Conservation (phyloP, 768 basidiomycete genomes). For the Lepiota venenata region DNA sequence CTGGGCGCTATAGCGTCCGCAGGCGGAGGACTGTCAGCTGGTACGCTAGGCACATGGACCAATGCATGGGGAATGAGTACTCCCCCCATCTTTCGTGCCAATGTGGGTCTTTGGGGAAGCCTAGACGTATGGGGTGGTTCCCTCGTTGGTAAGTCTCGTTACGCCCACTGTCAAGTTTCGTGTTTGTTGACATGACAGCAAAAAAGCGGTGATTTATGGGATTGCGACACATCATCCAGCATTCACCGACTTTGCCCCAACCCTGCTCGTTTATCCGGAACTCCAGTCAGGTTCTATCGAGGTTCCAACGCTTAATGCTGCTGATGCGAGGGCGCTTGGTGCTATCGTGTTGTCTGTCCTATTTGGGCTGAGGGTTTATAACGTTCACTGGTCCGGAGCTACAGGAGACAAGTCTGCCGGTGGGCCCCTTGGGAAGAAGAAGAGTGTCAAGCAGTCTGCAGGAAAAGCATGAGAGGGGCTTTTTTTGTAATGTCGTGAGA, state of each 20-base stretch:
- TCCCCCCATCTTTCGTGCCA: conserved; percentile 40
- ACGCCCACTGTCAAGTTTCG: not conserved
- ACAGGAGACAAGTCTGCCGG: not conserved
- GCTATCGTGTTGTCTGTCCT: conserved; percentile 1
- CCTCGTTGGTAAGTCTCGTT: conserved; percentile 31
- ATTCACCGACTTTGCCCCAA: not conserved
- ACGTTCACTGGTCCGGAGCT: conserved; percentile 7
- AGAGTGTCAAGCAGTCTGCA: not conserved
- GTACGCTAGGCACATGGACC: conserved; percentile 41
- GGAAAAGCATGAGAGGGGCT: conserved; percentile 9
- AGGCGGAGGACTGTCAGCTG: conserved; percentile 42
- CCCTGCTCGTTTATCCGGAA: not conserved
- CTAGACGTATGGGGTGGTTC: conserved; percentile 53
- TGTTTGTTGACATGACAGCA: no score
- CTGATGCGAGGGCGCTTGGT: conserved; percentile 2
- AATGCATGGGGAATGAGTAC: conserved; percentile 42
- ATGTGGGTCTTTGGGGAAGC: conserved; percentile 34
- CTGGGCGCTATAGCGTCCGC: conserved; percentile 45
- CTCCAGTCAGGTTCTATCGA: not conserved
- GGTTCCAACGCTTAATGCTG: not conserved
- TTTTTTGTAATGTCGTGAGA: no score
- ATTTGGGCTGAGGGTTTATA: conserved; percentile 7
- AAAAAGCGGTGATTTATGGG: conserved; percentile 7
- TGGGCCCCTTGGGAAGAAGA: not conserved
- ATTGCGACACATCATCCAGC: conserved; percentile 6